Conservation (phyloP, 345 rosid species). For the Hypericum androsaemum region DNA sequence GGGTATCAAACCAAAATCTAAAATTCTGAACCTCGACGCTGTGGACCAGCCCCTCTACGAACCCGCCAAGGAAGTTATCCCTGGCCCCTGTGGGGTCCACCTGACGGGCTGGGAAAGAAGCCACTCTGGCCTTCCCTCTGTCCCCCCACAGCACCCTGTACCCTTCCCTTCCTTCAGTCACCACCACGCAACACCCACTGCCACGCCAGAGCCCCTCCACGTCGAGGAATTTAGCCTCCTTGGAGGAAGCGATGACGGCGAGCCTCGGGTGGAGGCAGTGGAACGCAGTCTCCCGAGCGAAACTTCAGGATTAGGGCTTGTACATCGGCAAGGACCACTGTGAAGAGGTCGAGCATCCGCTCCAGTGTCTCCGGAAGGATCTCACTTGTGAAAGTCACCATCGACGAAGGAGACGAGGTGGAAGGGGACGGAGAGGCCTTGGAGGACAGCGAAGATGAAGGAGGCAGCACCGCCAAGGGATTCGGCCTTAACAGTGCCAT, state of each 20-base stretch:
- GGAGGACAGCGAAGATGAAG: constrained; percentile 58
- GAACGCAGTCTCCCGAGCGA: constrained; percentile 48
- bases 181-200: constrained; percentile 76
- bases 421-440: constrained; percentile 43
- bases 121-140: constrained; percentile 34
- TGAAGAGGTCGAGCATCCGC: constrained; percentile 63
- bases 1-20: constrained; percentile 76
- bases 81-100: constrained; percentile 98
- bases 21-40: constrained; percentile 77
- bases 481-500: constrained; percentile 46
- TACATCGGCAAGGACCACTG: constrained; percentile 61
- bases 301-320: constrained; percentile 76
- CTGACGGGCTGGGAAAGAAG: constrained; percentile 62
- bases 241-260: constrained; percentile 68
- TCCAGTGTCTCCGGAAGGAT: constrained; percentile 72
- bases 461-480: constrained; percentile 96
- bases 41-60: constrained; percentile 64
- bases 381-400: constrained; percentile 71
- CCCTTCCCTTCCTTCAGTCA: constrained; percentile 80
- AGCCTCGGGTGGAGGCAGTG: constrained; percentile 42
- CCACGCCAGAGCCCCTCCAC: constrained; percentile 64
- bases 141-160: constrained; percentile 51
- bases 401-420: constrained; percentile 64
- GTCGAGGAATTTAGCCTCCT: constrained; percentile 77
- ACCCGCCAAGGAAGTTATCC: constrained; percentile 79